Percentiles rank a stretch among this genome's conserved stretches.
phyloP scores from a whole-genome alignment of 441 rosid species.

The Gossypium gossypioides region DNA sequence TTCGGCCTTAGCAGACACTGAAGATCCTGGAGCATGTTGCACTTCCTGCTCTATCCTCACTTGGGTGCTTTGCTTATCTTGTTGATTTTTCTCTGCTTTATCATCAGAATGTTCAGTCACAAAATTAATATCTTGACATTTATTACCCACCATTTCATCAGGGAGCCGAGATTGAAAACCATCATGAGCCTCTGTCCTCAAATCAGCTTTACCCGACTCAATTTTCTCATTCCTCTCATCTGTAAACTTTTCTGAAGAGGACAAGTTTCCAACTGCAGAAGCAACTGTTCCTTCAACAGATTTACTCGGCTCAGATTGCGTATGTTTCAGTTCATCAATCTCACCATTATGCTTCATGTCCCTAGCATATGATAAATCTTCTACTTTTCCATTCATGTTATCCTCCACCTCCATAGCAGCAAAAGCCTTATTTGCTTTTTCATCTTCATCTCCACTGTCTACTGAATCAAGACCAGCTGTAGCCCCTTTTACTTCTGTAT shows the following conservation, averaged over 20 bases:
- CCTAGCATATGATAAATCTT: slow-evolving; percentile 12
- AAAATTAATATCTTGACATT: neutral
- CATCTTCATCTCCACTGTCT: slow-evolving; percentile 9
- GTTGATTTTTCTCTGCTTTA: slow-evolving; percentile 17
- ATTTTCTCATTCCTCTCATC: slow-evolving; percentile 24
- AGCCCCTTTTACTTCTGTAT: slow-evolving; percentile 8
- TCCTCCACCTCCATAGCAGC: neutral
- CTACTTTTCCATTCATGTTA: neutral
- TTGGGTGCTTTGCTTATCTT: slow-evolving; percentile 19
- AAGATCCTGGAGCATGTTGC: slow-evolving; percentile 10
- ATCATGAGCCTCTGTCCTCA: slow-evolving; percentile 17
- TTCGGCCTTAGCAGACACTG: slow-evolving; percentile 13
- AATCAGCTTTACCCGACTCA: slow-evolving; percentile 10
- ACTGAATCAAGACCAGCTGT: slow-evolving; percentile 6
- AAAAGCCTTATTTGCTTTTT: slow-evolving; percentile 5
- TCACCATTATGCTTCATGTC: slow-evolving; percentile 16
- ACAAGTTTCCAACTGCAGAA: slow-evolving; percentile 19
- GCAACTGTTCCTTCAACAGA: slow-evolving; percentile 17
- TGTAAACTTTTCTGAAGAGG: slow-evolving; percentile 22
- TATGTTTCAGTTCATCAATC: slow-evolving; percentile 12
- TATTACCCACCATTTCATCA: slow-evolving; percentile 15
- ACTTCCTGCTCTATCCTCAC: slow-evolving; percentile 20
- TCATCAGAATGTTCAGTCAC: slow-evolving; percentile 2
- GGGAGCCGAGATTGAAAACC: slow-evolving; percentile 18
- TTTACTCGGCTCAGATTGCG: slow-evolving; percentile 11